Conservation (phyloP, 352 stramenopile genomes). For the Phytophthora idaei region DNA sequence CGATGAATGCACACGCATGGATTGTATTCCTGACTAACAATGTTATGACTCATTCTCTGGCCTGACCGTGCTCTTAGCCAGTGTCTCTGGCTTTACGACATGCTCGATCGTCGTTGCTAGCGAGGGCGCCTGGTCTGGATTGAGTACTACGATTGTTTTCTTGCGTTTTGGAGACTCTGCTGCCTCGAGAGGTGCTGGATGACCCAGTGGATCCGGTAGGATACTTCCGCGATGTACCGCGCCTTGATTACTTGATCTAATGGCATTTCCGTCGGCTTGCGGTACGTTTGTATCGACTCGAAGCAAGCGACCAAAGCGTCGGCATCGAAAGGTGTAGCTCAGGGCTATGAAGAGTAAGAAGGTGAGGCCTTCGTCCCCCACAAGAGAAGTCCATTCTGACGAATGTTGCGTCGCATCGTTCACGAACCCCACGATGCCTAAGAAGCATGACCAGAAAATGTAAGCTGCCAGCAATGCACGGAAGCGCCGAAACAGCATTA, state of each 20-base stretch:
- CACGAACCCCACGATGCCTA: constrained; percentile 49
- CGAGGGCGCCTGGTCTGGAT: constrained; percentile 42
- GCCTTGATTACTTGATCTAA: constrained; percentile 6
- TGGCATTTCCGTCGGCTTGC: not conserved
- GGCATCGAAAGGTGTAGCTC: constrained; percentile 66
- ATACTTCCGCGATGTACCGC: constrained; percentile 28
- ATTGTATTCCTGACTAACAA: not conserved
- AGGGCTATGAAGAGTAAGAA: constrained; percentile 49
- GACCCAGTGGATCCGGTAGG: constrained; percentile 14
- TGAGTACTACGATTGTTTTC: constrained; percentile 53
- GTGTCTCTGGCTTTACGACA: not conserved
- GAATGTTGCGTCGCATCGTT: constrained; percentile 40
- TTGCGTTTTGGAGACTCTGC: constrained; percentile 23
- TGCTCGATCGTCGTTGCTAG: constrained; percentile 35
- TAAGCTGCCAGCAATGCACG: constrained; percentile 54
- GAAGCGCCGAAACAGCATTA: constrained; percentile 65
- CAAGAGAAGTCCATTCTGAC: constrained; percentile 42
- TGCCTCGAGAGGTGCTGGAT: constrained; percentile 3
- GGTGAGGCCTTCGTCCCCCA: constrained; percentile 48
- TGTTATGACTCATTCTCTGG: constrained; percentile 11
- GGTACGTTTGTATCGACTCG: constrained; percentile 15
- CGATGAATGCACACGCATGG: constrained; percentile 9
- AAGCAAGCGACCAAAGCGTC: constrained; percentile 58
- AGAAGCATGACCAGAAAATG: constrained; percentile 55
- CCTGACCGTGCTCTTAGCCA: constrained; percentile 18